Evolutionary conservation across 441 rosid genomes (phyloP), one percentile per base, ranked within the genome.

Genomic region (Mallotus japonicus): DNA sequence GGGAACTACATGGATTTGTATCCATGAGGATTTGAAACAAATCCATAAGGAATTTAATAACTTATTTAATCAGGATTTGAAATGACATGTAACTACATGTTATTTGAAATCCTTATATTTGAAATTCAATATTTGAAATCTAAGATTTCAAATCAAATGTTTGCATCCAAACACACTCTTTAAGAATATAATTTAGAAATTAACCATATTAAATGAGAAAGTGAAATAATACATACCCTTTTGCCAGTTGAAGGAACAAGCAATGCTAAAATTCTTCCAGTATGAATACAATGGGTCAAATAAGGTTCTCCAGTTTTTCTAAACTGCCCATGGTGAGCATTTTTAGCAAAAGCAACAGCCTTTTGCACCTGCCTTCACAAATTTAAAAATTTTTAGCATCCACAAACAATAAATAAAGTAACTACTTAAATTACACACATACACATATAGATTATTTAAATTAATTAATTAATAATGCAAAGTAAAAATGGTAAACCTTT

Each of bases 341-440:
- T 83, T 73, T 86, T 90, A 22, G 92, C 89, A 79, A 90, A 90
- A 61, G 83, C 85, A 73, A 90, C 84, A 83, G 95, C 92, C 88
- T 85, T 88, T 63, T 73, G 89, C 85, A 90, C 95, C 95, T 90
- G 88, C 89, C 92, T 87, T 88, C 76, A 83, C 92, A 84, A 66
- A 82, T 76, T 54, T 65, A 28, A 75, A 51, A 49, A 44, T 19
- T 68, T 80, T 83, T 73, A 82, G 80, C 46, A 64, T 11, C 72
- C 68, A 83, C 67, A 73, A 62, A 28, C 32, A 28, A 28, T 28
- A 28, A 28, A 28, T 28, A 1, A 28, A 28, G 68, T 64, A 64
- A 75, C 17, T 50, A 60, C 32, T 28, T 28, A 28, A 28, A 28
- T 28, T 28, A 28, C 32, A 28, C 11, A 5, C 53, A 15, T 37